Evolutionary conservation across 1,284 basidiomycete genomes (phyloP).

Genomic region (Austroboletus sp.): DNA sequence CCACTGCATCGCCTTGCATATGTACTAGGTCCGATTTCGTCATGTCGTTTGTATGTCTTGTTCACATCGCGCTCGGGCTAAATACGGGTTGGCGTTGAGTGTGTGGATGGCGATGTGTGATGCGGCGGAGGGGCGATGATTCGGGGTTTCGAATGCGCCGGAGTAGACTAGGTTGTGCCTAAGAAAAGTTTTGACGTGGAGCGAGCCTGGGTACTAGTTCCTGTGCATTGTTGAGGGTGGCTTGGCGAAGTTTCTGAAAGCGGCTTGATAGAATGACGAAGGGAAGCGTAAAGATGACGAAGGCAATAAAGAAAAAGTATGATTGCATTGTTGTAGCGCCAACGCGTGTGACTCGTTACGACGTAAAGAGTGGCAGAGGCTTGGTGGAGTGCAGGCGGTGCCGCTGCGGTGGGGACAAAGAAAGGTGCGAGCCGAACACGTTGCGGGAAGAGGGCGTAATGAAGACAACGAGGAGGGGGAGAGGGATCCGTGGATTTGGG

Average conservation of each 20-base stretch:
- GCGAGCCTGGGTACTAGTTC: slow-evolving; percentile 3
- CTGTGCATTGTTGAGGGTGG: slow-evolving; percentile 12
- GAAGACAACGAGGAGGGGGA: neutral
- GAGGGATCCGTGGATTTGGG: slow-evolving; percentile 14
- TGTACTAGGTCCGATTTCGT: neutral
- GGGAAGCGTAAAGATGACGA: neutral
- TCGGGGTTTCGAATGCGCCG: neutral
- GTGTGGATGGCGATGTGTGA: neutral
- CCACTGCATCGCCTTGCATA: neutral
- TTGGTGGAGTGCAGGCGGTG: slow-evolving; percentile 25
- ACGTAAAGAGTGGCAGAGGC: slow-evolving; percentile 18
- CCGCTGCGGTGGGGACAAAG: slow-evolving; percentile 21
- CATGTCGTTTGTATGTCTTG: neutral
- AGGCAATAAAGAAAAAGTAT: slow-evolving; percentile 1
- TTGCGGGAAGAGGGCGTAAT: slow-evolving; percentile 7
- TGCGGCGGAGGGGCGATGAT: neutral
- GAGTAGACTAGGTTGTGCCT: no score
- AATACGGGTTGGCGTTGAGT: neutral
- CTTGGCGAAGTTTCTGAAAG: slow-evolving; percentile 1
- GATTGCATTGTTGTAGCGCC: slow-evolving; percentile 11
- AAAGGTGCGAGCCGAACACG: slow-evolving; percentile 15
- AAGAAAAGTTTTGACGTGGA: neutral
- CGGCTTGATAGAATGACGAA: slow-evolving; percentile 6
- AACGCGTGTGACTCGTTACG: slow-evolving; percentile 16
- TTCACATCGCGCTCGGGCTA: neutral